phyloP scores from a whole-genome alignment of 169 alveolate species.

The Pseudocohnilembus persalinus region DNA sequence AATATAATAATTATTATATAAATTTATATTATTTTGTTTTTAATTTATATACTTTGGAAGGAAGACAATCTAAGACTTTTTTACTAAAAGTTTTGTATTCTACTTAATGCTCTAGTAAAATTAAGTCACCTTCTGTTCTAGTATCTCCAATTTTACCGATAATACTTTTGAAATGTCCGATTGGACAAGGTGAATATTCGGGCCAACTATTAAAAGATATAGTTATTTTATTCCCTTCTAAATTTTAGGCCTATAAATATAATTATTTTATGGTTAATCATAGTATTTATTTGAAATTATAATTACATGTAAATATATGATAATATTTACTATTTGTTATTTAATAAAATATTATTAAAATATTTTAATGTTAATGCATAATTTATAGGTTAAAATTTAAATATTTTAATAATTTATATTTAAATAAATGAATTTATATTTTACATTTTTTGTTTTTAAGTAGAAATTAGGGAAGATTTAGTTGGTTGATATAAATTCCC shows the following conservation, averaged over 20 bases:
- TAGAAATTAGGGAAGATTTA: slow-evolving; percentile 71
- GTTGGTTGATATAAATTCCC: slow-evolving; percentile 92
- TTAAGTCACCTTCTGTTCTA: slow-evolving; percentile 65
- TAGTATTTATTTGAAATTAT: slow-evolving; percentile 39
- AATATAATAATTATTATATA: neutral
- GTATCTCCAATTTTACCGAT: slow-evolving; percentile 62
- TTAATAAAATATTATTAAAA: too few relatives aligned
- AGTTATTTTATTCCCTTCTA: slow-evolving; percentile 81
- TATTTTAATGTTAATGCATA: too few relatives aligned
- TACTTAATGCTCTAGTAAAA: slow-evolving; percentile 82
- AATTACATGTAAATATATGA: slow-evolving; percentile 37
- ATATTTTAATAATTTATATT: too few relatives aligned
- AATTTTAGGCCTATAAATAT: slow-evolving; percentile 36
- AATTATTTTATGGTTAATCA: slow-evolving; percentile 34
- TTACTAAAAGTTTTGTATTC: slow-evolving; percentile 84
- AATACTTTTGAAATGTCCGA: slow-evolving; percentile 55
- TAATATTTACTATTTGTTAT: too few relatives aligned
- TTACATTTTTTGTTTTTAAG: slow-evolving; percentile 90
- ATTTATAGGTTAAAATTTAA: too few relatives aligned
- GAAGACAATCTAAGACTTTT: slow-evolving; percentile 92
- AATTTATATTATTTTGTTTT: slow-evolving; percentile 21
- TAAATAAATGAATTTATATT: slow-evolving; percentile 24
- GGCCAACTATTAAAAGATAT: slow-evolving; percentile 59
- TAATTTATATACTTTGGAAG: slow-evolving; percentile 60
- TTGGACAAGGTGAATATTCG: slow-evolving; percentile 31